Evolutionary conservation across 306 rosid species (phyloP).

Genomic region (Aeschynomene evenia): DNA sequence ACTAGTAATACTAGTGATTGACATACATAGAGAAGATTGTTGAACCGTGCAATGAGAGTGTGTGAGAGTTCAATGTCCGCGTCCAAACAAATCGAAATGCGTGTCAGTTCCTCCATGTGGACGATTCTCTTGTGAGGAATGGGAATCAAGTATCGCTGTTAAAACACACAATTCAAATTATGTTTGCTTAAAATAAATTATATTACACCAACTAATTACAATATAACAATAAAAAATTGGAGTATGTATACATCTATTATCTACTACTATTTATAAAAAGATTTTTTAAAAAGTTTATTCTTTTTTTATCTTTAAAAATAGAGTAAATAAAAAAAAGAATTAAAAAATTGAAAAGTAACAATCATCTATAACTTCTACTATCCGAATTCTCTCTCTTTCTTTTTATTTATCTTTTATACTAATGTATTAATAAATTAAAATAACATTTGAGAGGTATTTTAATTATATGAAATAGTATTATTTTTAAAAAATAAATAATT

Average conservation of each 20-base stretch:
- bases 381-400: too few relatives aligned
- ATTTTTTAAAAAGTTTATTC: too few relatives aligned
- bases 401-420: too few relatives aligned
- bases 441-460: too few relatives aligned
- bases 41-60: neutral
- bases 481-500: too few relatives aligned
- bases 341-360: too few relatives aligned
- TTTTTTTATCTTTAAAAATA: too few relatives aligned
- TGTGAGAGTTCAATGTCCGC: neutral
- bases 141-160: slow-evolving; percentile 29
- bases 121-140: neutral
- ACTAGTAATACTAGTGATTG: neutral
- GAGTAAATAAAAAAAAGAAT: too few relatives aligned
- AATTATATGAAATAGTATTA: too few relatives aligned
- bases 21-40: neutral
- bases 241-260: neutral
- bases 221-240: neutral
- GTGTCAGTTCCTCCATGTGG: neutral
- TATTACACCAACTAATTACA: neutral
- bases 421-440: too few relatives aligned
- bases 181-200: slow-evolving; percentile 8
- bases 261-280: too few relatives aligned
- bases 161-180: slow-evolving; percentile 12
- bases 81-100: slow-evolving; percentile 17
- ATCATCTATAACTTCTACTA: too few relatives aligned